phyloP scores from a whole-genome alignment of 1,284 basidiomycete species.

The Inonotus obliquus region DNA sequence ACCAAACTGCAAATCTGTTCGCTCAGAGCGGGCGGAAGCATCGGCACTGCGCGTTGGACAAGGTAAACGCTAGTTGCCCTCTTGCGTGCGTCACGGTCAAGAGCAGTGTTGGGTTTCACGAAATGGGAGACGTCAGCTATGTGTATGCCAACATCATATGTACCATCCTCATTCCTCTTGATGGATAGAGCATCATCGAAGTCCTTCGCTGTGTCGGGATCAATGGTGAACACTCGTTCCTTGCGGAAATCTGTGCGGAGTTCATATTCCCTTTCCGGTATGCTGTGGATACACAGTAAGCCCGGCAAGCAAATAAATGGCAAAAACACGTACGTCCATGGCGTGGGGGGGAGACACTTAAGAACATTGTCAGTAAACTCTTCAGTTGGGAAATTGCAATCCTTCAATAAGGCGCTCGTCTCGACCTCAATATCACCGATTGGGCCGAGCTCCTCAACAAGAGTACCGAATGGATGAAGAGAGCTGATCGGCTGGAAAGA shows the following conservation, averaged over 20 bases:
- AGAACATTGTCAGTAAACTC: conserved; percentile 92
- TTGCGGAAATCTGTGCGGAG: conserved; percentile 82
- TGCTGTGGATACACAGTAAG: conserved; percentile 38
- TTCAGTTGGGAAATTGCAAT: conserved; percentile 96
- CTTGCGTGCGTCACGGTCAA: conserved; percentile 97
- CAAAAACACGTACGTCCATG: conserved; percentile 73
- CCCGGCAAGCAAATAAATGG: background rate
- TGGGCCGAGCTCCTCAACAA: conserved; percentile 97
- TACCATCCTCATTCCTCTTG: conserved; percentile 84
- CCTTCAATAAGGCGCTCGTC: conserved; percentile 94
- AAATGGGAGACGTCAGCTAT: conserved; percentile 96
- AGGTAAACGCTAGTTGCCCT: conserved; percentile 96
- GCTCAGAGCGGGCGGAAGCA: conserved; percentile 89
- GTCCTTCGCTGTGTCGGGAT: conserved; percentile 87
- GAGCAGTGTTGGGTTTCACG: conserved; percentile 91
- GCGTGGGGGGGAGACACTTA: conserved; percentile 92
- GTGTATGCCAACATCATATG: conserved; percentile 89
- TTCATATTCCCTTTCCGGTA: conserved; percentile 90
- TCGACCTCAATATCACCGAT: conserved; percentile 98
- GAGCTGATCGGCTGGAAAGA: conserved; percentile 78
- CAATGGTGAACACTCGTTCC: conserved; percentile 90
- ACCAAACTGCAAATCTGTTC: conserved; percentile 92
- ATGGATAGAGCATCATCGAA: conserved; percentile 94
- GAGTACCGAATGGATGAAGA: conserved; percentile 96
- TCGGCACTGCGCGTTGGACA: conserved; percentile 91